Evolutionary conservation across 2,329 filamentous ascomycete species (phyloP), one percentile per base, ranked within the genome.

Genomic region (Drechslera avenae): DNA sequence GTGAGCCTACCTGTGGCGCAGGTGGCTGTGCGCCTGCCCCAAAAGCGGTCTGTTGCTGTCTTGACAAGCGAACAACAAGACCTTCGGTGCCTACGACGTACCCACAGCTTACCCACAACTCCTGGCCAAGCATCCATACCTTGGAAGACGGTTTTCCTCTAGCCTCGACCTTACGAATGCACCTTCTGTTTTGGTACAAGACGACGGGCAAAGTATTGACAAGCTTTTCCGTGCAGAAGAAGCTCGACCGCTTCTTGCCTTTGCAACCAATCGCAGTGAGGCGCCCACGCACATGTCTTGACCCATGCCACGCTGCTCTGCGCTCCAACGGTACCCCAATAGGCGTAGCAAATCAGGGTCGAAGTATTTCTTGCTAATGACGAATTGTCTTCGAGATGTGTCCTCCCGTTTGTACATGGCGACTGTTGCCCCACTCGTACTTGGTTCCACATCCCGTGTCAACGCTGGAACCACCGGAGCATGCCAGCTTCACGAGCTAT

Each of bases 61-160:
- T n/a, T n/a, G 26, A 28, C 12, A 28, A 28, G 26, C 26, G 23
- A 39, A 14, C 4, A 37, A 14, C 19, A 37, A 9, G 21, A 39
- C n/a, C n/a, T 39, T 39, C 36, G n/a, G 6, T 39, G 8, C 4
- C 2, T 17, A 39, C 16, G 4, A 17, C 9, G 16, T n/a, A 10
- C 9, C 5, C 36, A 39, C 16, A n/a, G 17, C 16, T 21, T n/a
- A 10, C 13, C 35, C 3, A 21, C 23, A 23, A 39, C 19, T 13
- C 28, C 5, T 16, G 5, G 26, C 36, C 19, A 39, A 21, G 6
- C 35, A 58, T 64, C 4, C 56, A 60, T 44, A 33, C 35, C 46
- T 45, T 35, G 40, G 71, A 76, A 51, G 79, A 66, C 58, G 73
- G 66, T 61, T 72, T 33, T 37, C 32, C 16, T 28, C n/a, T 76